Percentiles rank a stretch among this genome's conserved stretches.
phyloP scores from a whole-genome alignment of 345 rosid genomes.

The Rhodomyrtus tomentosa region DNA sequence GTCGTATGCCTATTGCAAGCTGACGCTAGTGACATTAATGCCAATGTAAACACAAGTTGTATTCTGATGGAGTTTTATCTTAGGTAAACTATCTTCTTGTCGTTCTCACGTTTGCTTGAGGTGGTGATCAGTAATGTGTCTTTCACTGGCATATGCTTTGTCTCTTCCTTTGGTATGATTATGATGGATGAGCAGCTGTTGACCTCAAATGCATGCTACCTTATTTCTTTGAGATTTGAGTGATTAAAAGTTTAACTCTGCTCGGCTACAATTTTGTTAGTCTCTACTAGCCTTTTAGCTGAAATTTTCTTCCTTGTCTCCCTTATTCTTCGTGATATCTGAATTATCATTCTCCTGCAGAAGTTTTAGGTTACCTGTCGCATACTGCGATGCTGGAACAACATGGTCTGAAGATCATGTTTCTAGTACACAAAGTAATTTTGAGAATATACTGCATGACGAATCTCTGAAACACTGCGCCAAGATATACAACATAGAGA shows the following conservation, averaged over 20 bases:
- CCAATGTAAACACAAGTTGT: neutral
- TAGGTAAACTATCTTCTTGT: neutral
- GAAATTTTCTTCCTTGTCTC: neutral
- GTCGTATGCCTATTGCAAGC: neutral
- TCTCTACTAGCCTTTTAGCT: neutral
- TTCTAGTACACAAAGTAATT: slow-evolving; percentile 27
- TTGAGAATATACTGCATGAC: slow-evolving; percentile 27
- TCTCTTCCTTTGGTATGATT: neutral
- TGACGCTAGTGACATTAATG: neutral
- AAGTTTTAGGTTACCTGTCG: slow-evolving; percentile 42
- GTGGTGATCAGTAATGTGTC: neutral
- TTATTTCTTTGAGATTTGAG: neutral
- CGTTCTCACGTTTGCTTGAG: neutral
- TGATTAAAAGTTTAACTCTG: neutral
- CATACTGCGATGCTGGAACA: slow-evolving; percentile 84
- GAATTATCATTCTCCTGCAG: slow-evolving; percentile 22
- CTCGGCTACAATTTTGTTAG: neutral
- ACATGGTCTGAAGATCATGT: slow-evolving; percentile 43
- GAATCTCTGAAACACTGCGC: slow-evolving; percentile 32
- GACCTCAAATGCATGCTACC: neutral
- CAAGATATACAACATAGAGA: slow-evolving; percentile 61
- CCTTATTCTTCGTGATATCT: neutral
- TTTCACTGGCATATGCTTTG: neutral
- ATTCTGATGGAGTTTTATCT: neutral
- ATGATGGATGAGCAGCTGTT: neutral